Conservation (phyloP, 1,284 basidiomycete genomes). For the Malassezia japonica region DNA sequence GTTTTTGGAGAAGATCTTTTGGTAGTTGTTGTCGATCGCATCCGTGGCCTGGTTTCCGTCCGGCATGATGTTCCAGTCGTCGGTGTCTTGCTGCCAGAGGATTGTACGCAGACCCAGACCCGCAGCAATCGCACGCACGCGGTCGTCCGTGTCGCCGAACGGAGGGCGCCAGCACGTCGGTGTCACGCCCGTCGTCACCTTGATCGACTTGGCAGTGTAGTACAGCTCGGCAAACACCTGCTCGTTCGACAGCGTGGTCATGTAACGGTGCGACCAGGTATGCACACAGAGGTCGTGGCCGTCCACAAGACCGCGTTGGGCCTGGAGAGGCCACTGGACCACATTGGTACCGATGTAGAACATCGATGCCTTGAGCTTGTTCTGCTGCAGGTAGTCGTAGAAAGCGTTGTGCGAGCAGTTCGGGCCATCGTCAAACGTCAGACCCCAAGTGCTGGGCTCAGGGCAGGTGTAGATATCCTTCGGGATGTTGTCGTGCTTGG, state of each 20-base stretch:
- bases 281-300: constrained; percentile 24
- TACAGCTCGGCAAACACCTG: constrained; percentile 53
- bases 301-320: constrained; percentile 47
- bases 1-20: constrained; percentile 48
- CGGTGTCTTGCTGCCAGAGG: constrained; percentile 49
- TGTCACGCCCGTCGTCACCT: constrained; percentile 51
- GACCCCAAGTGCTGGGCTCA: constrained; percentile 49
- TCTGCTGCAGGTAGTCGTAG: constrained; percentile 20
- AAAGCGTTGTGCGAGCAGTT: constrained; percentile 31
- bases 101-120: constrained; percentile 52
- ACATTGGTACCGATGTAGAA: constrained; percentile 29
- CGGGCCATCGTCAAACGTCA: constrained; percentile 36
- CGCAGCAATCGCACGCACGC: constrained; percentile 51
- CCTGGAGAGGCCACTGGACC: constrained; percentile 54
- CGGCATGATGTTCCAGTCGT: constrained; percentile 50
- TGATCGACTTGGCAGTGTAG: constrained; percentile 52
- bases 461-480: constrained; percentile 50
- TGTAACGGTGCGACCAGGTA: constrained; percentile 24
- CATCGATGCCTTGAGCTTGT: constrained; percentile 23
- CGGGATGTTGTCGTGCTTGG: constrained; percentile 38
- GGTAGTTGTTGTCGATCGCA: constrained; percentile 51
- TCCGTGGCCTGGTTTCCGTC: constrained; percentile 46
- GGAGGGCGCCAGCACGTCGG: constrained; percentile 49
- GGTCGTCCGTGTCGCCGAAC: constrained; percentile 53
- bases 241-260: constrained; percentile 19